A percentile compares a stretch with the other conserved stretches of the same genome.
Evolutionary conservation across 441 rosid genomes (phyloP).

Genomic region (Croton setiger): DNA sequence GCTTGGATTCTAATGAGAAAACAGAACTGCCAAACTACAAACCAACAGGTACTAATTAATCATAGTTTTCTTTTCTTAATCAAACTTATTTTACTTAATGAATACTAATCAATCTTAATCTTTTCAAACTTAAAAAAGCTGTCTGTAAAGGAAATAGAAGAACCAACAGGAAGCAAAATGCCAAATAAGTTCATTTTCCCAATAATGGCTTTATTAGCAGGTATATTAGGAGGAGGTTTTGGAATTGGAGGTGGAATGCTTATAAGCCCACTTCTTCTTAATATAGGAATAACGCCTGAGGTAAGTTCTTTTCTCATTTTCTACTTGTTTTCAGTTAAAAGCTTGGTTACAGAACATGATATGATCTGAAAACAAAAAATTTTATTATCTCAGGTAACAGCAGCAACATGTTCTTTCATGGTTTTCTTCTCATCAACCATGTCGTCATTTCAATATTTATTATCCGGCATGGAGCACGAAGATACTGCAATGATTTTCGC

Average conservation of each 20-base stretch:
- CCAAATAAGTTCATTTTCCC: slow-evolving; percentile 57
- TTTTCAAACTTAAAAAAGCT: slow-evolving; percentile 5
- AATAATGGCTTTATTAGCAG: slow-evolving; percentile 72
- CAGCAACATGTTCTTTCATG: slow-evolving; percentile 95
- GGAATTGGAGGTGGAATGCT: slow-evolving; percentile 98
- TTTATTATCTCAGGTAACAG: slow-evolving; percentile 52
- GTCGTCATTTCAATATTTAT: slow-evolving; percentile 77
- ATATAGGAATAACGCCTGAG: slow-evolving; percentile 75
- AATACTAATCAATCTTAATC: background rate
- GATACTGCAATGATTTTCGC: slow-evolving; percentile 41
- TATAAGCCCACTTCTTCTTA: slow-evolving; percentile 88
- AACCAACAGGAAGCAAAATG: slow-evolving; percentile 19
- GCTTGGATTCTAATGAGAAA: slow-evolving; percentile 46
- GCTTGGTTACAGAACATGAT: background rate
- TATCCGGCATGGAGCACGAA: slow-evolving; percentile 67
- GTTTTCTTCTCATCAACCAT: slow-evolving; percentile 87
- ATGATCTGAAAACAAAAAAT: background rate
- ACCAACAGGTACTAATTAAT: slow-evolving; percentile 32
- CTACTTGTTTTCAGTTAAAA: background rate
- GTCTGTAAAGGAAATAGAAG: slow-evolving; percentile 40
- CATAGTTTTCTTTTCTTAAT: background rate
- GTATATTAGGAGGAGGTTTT: slow-evolving; percentile 77
- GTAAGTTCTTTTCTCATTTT: slow-evolving; percentile 27
- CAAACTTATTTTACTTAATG: background rate
- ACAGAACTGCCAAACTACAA: slow-evolving; percentile 25